These are phyloP conservation scores for Clavispora asparagi DNA, from an alignment of 805 yeast genomes.

Conservation along the genomic window DNA sequence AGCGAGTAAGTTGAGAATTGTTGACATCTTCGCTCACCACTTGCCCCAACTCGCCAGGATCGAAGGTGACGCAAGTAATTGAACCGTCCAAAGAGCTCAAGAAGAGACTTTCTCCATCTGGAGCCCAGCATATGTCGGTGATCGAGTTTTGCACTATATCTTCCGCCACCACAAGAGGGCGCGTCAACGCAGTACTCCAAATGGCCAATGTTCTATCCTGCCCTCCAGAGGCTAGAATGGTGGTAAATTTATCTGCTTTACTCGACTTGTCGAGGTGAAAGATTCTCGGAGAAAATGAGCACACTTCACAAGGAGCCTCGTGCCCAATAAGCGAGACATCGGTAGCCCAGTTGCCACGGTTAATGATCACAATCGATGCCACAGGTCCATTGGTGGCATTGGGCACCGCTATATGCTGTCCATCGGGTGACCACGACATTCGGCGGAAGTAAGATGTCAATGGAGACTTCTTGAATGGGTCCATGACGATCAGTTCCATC, in stretches of 20 bases:
- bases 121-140: constrained; percentile 87
- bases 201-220: constrained; percentile 85
- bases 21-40: constrained; percentile 61
- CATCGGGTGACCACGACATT: constrained; percentile 89
- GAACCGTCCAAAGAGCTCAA: constrained; percentile 83
- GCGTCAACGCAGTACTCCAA: constrained; percentile 75
- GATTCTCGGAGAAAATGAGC: constrained; percentile 65
- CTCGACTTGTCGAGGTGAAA: constrained; percentile 36
- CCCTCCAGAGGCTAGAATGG: constrained; percentile 92
- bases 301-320: constrained; percentile 81
- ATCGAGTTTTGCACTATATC: constrained; percentile 74
- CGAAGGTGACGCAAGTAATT: constrained; percentile 64
- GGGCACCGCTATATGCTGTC: constrained; percentile 80
- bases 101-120: constrained; percentile 70
- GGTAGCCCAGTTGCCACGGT: constrained; percentile 76
- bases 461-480: constrained; percentile 87
- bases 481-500: constrained; percentile 74
- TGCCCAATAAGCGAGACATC: constrained; percentile 75
- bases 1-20: constrained; percentile 66
- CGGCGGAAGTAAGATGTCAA: constrained; percentile 85
- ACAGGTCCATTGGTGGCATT: constrained; percentile 84
- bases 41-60: constrained; percentile 55
- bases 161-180: constrained; percentile 76
- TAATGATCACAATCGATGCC: constrained; percentile 65
- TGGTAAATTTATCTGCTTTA: constrained; percentile 38